Base-by-base conservation (phyloP, 192 early-diverging fungal species). In the Entomortierella beljakovae region DNA sequence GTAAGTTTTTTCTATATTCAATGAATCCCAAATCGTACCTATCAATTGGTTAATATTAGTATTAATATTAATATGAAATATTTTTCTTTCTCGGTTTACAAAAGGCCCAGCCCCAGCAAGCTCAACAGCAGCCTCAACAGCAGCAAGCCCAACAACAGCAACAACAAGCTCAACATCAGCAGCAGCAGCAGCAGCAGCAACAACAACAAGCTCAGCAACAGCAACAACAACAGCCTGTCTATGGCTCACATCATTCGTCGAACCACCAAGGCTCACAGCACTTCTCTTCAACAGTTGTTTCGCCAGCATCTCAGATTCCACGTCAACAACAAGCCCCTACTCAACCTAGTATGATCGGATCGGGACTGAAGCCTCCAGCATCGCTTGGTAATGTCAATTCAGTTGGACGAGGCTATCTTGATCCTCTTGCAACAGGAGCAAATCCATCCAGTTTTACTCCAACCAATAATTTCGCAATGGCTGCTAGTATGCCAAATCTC, bases 321-420 rank as follows among this genome's bases (percentile, higher is more conserved):
- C 75, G 75, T n/a, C 67, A 68, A 49, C 75, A 79, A 43, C 75
- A 69, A 33, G 48, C 75, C 23, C 23, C 71, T 34, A n/a, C 61
- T 20, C 75, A 69, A 35, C 7, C 71, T 1, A 50, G 67, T 7
- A 54, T 79, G 54, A 35, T 68, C 32, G 61, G 67, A 15, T 52
- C 75, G 0, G 75, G 67, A 55, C 43, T 79, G 29, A 79, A 79
- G 56, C 43, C 67, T 23, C 49, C 75, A 8, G 64, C 67, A 2
- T 64, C 75, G 0, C 67, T 79, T 13, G 51, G 75, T n/a, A 40
- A 50, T 1, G 71, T 74, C 34, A 55, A 50, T 46, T 60, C 67
- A 8, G 53, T 79, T 15, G 40, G 57, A 16, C 66, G 75, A n/a
- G 43, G 49, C 16, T 79, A 79, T 48, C 48, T 79, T 11, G 67